Evolutionary conservation across 2,329 filamentous ascomycete genomes (phyloP).

Genomic region (Colletotrichum nymphaeae): DNA sequence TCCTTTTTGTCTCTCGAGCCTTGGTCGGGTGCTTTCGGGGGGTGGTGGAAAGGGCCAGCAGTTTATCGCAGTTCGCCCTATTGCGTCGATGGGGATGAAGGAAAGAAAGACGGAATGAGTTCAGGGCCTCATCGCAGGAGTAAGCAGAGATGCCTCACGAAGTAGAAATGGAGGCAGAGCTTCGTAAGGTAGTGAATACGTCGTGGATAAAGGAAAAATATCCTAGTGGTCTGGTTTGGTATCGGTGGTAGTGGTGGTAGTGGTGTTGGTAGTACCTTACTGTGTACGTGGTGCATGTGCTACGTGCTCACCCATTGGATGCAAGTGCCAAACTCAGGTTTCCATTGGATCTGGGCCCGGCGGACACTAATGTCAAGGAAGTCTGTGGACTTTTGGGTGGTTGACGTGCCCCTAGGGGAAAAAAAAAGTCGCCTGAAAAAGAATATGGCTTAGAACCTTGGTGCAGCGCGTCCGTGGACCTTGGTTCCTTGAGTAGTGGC

Average conservation of each 20-base stretch:
- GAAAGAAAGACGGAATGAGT: neutral
- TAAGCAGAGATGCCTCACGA: neutral
- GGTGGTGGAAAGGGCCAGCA: neutral
- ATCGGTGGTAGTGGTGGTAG: neutral
- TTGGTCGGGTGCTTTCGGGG: neutral
- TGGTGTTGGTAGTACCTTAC: conserved; percentile 1
- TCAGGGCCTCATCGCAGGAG: conserved; percentile 25
- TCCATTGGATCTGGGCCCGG: neutral
- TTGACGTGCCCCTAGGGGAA: conserved; percentile 16
- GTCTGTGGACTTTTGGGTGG: neutral
- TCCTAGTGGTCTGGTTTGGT: neutral
- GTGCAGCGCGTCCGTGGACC: neutral
- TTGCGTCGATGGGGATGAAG: neutral
- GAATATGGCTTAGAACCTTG: neutral
- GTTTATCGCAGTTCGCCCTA: neutral
- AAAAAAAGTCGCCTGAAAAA: conserved; percentile 12
- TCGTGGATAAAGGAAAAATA: neutral
- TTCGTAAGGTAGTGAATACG: neutral
- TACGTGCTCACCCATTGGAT: neutral
- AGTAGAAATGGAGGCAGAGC: neutral
- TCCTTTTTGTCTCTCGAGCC: conserved; percentile 1
- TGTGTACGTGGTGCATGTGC: neutral
- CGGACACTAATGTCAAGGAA: conserved; percentile 19
- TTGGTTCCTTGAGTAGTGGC: conserved; percentile 14
- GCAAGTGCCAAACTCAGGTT: neutral